Base-by-base conservation (phyloP, 2,329 filamentous ascomycete genomes). In the Xenosphaeropsis pyriputrescens region DNA sequence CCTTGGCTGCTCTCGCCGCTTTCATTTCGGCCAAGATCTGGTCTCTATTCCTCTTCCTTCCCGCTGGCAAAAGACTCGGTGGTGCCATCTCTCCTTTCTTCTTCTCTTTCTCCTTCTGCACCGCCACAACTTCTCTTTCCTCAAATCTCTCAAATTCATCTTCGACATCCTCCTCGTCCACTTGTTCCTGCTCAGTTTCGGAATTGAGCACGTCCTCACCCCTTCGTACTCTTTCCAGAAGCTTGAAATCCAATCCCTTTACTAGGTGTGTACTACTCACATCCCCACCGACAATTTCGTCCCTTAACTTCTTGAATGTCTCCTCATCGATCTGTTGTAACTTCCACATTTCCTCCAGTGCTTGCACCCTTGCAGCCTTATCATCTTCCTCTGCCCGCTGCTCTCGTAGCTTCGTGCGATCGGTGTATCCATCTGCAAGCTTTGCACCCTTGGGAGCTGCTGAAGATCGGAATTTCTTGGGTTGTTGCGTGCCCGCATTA, bases 161-260 rank as follows among this genome's bases (percentile, higher is more conserved):
- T 38, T 89, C 82, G 15, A 79, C 59, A 47, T 77, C 66, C 32
- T 63, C 52, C 30, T 41, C 35, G 13, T 37, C 44, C 2, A 50
- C 54, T 6, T 50, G 51, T 9, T 50, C 48, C n/a, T 48, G 50
- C 2, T 55, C 51, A 6, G 59, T 51, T 8, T 57, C 50, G 3
- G 13, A 14, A 53, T 48, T 31, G 49, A 37, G 55, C 1, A 85
- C 68, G 56, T 88, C 63, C 55, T 86, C 82, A 31, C 81, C 83
- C 39, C 68, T 70, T 42, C 70, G 70, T 42, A 82, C 68, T 46
- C 77, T 68, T 55, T 82, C 73, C 18, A 88, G 62, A 11, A 96
- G 63, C 56, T 82, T 81, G 55, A 85, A 82, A 58, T 98, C 91
- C 36, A 98, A 60, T 0, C 91, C 91, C 54, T 95, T 96, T 35